phyloP scores from a whole-genome alignment of 1,284 basidiomycete species.

The Baeospora myosura region DNA sequence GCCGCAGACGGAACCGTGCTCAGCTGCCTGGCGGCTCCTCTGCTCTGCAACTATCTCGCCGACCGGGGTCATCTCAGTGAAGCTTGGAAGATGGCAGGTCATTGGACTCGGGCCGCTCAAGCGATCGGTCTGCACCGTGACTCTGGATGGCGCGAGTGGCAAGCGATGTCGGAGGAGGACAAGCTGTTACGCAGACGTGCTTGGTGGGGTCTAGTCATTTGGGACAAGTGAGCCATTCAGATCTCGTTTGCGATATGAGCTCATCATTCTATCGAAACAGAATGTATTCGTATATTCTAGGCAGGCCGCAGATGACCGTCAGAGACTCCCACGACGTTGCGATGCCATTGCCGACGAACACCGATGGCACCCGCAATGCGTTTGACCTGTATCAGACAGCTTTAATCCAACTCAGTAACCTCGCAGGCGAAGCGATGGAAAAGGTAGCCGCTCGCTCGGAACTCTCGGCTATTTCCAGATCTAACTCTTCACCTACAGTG shows the following conservation, averaged over 20 bases:
- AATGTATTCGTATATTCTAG: constrained; percentile 36
- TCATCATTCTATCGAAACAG: constrained; percentile 21
- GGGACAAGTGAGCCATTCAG: constrained; percentile 34
- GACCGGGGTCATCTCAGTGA: constrained; percentile 42
- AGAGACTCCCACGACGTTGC: constrained; percentile 31
- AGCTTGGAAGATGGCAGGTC: constrained; percentile 46
- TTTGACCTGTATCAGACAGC: constrained; percentile 29
- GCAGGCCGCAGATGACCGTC: constrained; percentile 37
- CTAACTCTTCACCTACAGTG: constrained; percentile 25
- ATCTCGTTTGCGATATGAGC: not conserved
- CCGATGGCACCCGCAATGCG: constrained; percentile 29
- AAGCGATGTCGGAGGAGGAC: constrained; percentile 41
- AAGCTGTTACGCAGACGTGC: constrained; percentile 34
- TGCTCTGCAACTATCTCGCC: constrained; percentile 40
- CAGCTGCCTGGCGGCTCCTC: constrained; percentile 37
- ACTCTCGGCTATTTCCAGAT: not conserved
- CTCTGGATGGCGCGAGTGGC: constrained; percentile 40
- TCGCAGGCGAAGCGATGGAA: constrained; percentile 35
- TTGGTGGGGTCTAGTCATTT: constrained; percentile 42
- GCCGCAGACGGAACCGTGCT: constrained; percentile 40
- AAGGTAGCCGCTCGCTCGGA: constrained; percentile 26
- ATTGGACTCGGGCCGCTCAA: constrained; percentile 36
- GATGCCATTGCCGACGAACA: constrained; percentile 24
- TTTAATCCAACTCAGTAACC: constrained; percentile 30
- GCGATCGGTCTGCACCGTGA: constrained; percentile 47